Evolutionary conservation across 257 asterid species (phyloP).

Genomic region (Datura wrightii): DNA sequence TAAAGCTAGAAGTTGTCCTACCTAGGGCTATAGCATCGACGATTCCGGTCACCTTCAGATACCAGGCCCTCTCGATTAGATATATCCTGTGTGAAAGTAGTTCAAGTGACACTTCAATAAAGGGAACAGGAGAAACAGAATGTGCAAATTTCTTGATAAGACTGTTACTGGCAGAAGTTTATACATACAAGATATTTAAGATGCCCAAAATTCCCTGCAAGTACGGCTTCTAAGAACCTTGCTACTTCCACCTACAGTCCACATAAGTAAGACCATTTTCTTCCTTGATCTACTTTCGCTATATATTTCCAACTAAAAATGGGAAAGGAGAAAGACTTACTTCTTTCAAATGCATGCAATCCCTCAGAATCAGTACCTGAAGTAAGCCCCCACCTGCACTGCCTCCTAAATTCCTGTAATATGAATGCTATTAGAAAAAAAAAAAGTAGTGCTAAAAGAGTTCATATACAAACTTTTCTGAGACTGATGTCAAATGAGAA

Average conservation of each 20-base stretch:
- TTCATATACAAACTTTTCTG: not conserved
- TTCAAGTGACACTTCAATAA: conserved; percentile 21
- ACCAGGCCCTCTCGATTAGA: conserved; percentile 83
- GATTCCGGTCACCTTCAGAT: conserved; percentile 72
- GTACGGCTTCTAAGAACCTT: conserved; percentile 68
- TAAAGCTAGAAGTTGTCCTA: conserved; percentile 35
- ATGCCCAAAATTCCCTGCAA: conserved; percentile 67
- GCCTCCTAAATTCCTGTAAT: conserved; percentile 74
- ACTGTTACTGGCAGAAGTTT: conserved; percentile 13
- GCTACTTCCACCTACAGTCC: conserved; percentile 75
- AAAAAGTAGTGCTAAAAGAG: not conserved
- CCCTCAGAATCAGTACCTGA: conserved; percentile 75
- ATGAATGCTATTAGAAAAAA: not conserved
- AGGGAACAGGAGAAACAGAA: conserved; percentile 24
- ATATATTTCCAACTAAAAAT: not conserved
- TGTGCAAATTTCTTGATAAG: not conserved
- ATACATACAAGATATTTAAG: conserved; percentile 77
- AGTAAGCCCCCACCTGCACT: conserved; percentile 58
- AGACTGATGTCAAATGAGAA: conserved; percentile 3
- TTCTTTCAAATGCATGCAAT: conserved; percentile 82
- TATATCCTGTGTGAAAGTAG: conserved; percentile 61
- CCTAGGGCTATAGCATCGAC: conserved; percentile 62
- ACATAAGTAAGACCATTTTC: conserved; percentile 25
- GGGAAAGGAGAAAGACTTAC: conserved; percentile 44
- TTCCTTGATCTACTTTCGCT: not conserved